Evolutionary conservation across 768 basidiomycete genomes (phyloP).

Genomic region (Pisolithus marmoratus): DNA sequence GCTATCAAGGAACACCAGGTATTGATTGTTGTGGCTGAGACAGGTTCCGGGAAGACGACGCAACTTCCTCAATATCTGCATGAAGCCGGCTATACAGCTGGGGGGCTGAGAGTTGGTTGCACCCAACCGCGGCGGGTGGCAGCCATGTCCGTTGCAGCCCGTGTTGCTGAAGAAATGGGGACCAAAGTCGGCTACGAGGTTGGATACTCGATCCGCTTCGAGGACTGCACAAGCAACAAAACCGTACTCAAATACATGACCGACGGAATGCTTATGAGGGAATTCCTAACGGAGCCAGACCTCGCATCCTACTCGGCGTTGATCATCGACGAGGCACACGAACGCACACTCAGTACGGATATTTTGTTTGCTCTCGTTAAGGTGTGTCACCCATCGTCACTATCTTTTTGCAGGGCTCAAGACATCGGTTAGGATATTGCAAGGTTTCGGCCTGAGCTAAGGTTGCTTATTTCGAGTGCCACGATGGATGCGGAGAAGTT

Average conservation of each 20-base stretch:
- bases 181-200: slow-evolving; percentile 96
- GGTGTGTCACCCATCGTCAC: slow-evolving; percentile 49
- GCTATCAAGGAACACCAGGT: slow-evolving; percentile 92
- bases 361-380: slow-evolving; percentile 98
- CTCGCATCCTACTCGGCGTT: slow-evolving; percentile 90
- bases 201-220: slow-evolving; percentile 99
- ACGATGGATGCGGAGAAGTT: slow-evolving; percentile 99
- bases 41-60: slow-evolving; percentile 98
- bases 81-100: slow-evolving; percentile 90
- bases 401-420: slow-evolving; percentile 20
- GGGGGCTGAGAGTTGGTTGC: slow-evolving; percentile 80
- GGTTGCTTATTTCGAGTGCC: slow-evolving; percentile 90
- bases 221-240: slow-evolving; percentile 99
- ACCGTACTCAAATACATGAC: slow-evolving; percentile 99
- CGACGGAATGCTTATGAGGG: slow-evolving; percentile 95
- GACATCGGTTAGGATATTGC: slow-evolving; percentile 73
- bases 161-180: slow-evolving; percentile 99
- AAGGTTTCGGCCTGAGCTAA: slow-evolving; percentile 90
- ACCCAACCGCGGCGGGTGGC: slow-evolving; percentile 98
- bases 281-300: slow-evolving; percentile 97
- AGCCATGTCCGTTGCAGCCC: slow-evolving; percentile 98
- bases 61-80: slow-evolving; percentile 98
- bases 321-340: slow-evolving; percentile 99
- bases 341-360: slow-evolving; percentile 95
- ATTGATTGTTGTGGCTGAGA: slow-evolving; percentile 96